These are phyloP conservation scores for Cercospora citrullina DNA, from an alignment of 2,329 filamentous ascomycete genomes.

Conservation along the genomic window DNA sequence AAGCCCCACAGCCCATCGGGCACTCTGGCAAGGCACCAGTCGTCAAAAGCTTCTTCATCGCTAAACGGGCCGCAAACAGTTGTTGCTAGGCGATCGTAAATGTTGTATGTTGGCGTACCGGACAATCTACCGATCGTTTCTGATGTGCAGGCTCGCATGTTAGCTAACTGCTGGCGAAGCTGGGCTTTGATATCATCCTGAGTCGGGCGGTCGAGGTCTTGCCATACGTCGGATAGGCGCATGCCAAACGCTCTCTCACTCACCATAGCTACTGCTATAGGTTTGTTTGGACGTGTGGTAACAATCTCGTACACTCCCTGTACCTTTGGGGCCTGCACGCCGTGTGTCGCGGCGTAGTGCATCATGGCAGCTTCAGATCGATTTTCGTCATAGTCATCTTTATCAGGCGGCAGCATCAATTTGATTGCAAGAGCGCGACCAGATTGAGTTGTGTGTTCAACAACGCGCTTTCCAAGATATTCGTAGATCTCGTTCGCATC, in stretches of 20 bases:
- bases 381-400: not conserved
- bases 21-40: not conserved
- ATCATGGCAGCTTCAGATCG: conserved; percentile 2
- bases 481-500: not conserved
- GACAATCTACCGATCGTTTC: not conserved
- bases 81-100: not conserved
- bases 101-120: not conserved
- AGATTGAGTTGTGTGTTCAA: not conserved
- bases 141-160: not conserved
- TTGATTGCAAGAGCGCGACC: not conserved
- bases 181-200: not conserved
- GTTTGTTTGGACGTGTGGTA: not conserved
- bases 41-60: not conserved
- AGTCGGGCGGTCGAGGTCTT: not conserved
- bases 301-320: not conserved
- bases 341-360: not conserved
- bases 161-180: not conserved
- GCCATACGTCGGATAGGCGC: not conserved
- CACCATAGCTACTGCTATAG: conserved; percentile 6
- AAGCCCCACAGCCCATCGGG: not conserved
- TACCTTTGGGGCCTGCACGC: not conserved
- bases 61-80: not conserved
- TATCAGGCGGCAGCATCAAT: not conserved
- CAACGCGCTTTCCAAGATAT: not conserved
- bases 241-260: not conserved